Conservation (phyloP, 1,284 basidiomycete genomes). For the Cryptococcus hybrid region DNA sequence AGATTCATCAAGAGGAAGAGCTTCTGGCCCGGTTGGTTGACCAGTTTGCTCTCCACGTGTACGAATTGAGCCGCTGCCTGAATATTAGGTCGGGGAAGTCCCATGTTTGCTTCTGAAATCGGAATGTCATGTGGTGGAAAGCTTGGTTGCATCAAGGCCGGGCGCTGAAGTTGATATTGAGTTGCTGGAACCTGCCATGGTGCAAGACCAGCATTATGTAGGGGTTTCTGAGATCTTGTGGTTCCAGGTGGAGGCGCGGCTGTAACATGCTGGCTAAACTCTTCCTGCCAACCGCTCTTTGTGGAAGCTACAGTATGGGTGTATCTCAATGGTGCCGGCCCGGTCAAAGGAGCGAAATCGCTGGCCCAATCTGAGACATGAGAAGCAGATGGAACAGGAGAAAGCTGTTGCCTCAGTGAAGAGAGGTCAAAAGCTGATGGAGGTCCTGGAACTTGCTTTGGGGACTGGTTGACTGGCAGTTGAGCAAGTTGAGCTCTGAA, state of each 20-base stretch:
- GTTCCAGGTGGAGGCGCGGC: background rate
- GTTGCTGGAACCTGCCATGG: slow-evolving; percentile 10
- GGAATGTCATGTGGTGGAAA: too few species aligned
- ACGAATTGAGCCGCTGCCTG: background rate
- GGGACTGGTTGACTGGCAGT: too few species aligned
- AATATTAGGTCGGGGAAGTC: too few species aligned
- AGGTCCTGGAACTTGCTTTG: background rate
- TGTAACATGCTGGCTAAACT: too few species aligned
- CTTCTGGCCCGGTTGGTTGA: background rate
- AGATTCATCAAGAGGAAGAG: slow-evolving; percentile 41
- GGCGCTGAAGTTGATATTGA: background rate
- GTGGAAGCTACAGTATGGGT: background rate
- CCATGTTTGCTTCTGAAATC: too few species aligned
- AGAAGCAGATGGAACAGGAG: slow-evolving; percentile 12
- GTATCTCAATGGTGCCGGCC: background rate
- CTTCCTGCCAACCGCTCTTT: background rate
- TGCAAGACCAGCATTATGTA: slow-evolving; percentile 4
- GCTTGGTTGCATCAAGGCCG: too few species aligned
- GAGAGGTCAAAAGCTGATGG: slow-evolving; percentile 37
- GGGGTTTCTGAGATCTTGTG: background rate
- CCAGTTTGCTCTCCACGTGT: background rate
- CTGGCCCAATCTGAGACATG: background rate
- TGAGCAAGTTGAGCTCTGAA: slow-evolving; percentile 5
- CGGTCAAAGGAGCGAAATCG: too few species aligned
- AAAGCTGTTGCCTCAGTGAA: slow-evolving; percentile 36